Percentiles rank a stretch among this genome's conserved stretches.
phyloP scores from a whole-genome alignment of 225 moss, liverwort and hornwort species.

The Antitrichia curtipendula region DNA sequence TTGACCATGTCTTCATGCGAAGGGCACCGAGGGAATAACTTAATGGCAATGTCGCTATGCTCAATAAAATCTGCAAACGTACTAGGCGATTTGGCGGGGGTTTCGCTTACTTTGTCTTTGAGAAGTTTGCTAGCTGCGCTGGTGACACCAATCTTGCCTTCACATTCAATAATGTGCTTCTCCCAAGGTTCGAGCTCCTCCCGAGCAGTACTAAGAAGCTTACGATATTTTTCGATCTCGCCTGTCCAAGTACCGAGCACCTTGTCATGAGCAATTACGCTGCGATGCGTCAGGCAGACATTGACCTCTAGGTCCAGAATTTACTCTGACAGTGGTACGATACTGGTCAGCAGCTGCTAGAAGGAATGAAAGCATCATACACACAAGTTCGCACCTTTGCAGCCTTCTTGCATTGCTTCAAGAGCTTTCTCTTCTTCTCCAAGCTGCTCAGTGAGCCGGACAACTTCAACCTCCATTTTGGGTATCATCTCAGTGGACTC shows the following conservation, averaged over 20 bases:
- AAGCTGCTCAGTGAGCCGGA: constrained; percentile 51
- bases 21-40: neutral
- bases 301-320: neutral
- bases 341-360: neutral
- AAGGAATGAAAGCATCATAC: neutral
- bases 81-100: neutral
- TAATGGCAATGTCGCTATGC: neutral
- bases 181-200: constrained; percentile 94
- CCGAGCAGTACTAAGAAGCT: constrained; percentile 47
- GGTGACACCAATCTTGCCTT: constrained; percentile 66
- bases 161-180: constrained; percentile 71
- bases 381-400: constrained; percentile 46
- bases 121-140: constrained; percentile 76
- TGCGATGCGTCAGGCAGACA: neutral
- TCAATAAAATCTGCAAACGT: neutral
- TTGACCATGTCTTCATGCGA: neutral
- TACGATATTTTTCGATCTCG: constrained; percentile 69
- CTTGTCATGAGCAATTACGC: neutral
- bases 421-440: constrained; percentile 71
- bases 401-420: constrained; percentile 66
- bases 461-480: constrained; percentile 61
- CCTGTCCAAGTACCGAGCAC: constrained; percentile 20
- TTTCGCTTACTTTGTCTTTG: constrained; percentile 67
- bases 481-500: constrained; percentile 64
- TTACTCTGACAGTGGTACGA: neutral